These are phyloP conservation scores for Haplographium delicatum DNA, from an alignment of 495 filamentous ascomycete genomes.

Conservation along the genomic window DNA sequence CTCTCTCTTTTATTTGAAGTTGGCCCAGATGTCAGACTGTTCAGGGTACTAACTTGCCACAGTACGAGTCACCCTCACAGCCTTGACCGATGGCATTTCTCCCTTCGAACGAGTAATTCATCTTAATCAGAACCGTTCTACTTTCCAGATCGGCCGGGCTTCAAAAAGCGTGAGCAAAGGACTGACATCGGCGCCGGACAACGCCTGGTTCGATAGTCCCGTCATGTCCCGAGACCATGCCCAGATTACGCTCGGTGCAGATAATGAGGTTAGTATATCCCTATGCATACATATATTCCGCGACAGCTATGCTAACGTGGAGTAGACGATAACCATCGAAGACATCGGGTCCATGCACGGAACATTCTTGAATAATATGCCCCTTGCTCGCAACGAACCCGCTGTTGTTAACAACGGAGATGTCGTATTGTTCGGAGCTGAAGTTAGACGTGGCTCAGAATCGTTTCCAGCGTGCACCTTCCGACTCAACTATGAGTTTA, in stretches of 20 bases:
- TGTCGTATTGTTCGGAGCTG: slow-evolving; percentile 39
- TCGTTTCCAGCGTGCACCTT: slow-evolving; percentile 34
- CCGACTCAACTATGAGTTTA: slow-evolving; percentile 16
- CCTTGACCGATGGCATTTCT: slow-evolving; percentile 19
- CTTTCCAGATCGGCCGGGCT: slow-evolving; percentile 49
- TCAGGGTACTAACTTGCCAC: slow-evolving; percentile 11
- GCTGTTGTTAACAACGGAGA: slow-evolving; percentile 34
- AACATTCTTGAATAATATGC: slow-evolving; percentile 38
- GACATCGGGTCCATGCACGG: slow-evolving; percentile 56
- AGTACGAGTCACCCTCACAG: slow-evolving; percentile 27
- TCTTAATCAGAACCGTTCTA: slow-evolving; percentile 15
- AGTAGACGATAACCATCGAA: slow-evolving; percentile 37
- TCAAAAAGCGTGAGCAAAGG: slow-evolving; percentile 54
- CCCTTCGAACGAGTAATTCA: slow-evolving; percentile 19
- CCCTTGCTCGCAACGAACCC: slow-evolving; percentile 18
- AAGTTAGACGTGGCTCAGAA: slow-evolving; percentile 35
- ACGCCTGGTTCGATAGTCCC: slow-evolving; percentile 73
- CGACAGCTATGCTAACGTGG: slow-evolving; percentile 5
- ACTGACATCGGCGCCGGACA: slow-evolving; percentile 44
- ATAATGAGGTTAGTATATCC: slow-evolving; percentile 45
- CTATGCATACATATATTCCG: slow-evolving; percentile 5
- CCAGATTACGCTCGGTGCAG: slow-evolving; percentile 40
- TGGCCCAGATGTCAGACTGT: not conserved
- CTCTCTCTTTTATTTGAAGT: not conserved
- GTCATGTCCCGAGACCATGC: slow-evolving; percentile 82